Base-by-base conservation (phyloP, 129 eudicot species). In the Chrysanthemum lavandulifolium region DNA sequence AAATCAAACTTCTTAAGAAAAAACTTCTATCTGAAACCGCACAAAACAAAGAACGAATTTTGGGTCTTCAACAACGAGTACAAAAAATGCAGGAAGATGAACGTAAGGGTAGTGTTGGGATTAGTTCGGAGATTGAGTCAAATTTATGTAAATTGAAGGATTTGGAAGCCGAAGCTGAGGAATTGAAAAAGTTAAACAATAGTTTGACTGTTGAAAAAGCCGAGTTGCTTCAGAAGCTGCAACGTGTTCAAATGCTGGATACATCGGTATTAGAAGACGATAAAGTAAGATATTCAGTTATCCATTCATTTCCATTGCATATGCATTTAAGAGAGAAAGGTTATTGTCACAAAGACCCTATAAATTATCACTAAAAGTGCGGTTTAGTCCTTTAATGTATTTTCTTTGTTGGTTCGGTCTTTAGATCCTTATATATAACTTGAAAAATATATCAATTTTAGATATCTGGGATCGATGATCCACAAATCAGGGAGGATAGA, bases 21-120 rank as follows among this genome's bases (percentile, higher is more conserved):
- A 89, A 84, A 59, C 79, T 92, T 76, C 79, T 83, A 74, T 75
- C 70, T n/a, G 92, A 86, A 82, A 82, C 89, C 19, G 86, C 78
- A 75, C 90, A 81, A 19, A 90, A 83, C 53, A 85, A 77, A 67
- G 95, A 85, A 70, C 82, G 80, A 62, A 79, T 86, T 31, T 62
- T 86, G 33, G 71, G 50, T 66, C 92, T 93, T 75, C 86, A 85
- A 73, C 84, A 82, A 53, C 80, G 89, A 48, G 95, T 93, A 14
- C 56, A 72, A 52, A 86, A 78, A 50, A 67, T 93, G 84, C 83
- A 84, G 73, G 85, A 80, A 15, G 82, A 85, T 48, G 91, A 89
- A 68, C 77, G 74, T 50, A 67, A 79, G 25, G 69, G 65, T 52
- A 45, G 52, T 31, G 72, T 67, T 6, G 76, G 66, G 31, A 40